A percentile compares a stretch with the other conserved stretches of the same genome.
Conservation (phyloP, 2,329 filamentous ascomycete genomes). For the Gyromitra esculenta region DNA sequence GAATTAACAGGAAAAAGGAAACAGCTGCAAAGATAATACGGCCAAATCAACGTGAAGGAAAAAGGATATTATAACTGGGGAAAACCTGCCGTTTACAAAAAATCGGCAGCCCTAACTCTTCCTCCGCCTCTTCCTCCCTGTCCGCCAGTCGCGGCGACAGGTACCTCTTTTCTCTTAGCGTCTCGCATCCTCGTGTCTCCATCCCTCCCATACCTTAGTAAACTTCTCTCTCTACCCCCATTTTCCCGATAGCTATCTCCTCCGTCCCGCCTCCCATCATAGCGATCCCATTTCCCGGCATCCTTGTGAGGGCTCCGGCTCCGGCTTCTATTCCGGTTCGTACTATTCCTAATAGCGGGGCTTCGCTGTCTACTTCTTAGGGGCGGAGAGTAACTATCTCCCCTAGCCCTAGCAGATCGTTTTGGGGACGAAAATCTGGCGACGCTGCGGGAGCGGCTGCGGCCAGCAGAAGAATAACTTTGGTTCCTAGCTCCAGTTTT, state of each 20-base stretch:
- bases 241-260: slow-evolving; percentile 34
- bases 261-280: slow-evolving; percentile 46
- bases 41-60: background rate
- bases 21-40: background rate
- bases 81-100: slow-evolving; percentile 50
- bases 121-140: slow-evolving; percentile 54
- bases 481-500: slow-evolving; percentile 56
- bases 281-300: slow-evolving; percentile 40
- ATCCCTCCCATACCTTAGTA: slow-evolving; percentile 47
- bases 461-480: slow-evolving; percentile 59
- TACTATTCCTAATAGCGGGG: slow-evolving; percentile 1
- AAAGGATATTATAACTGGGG: background rate
- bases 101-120: slow-evolving; percentile 58
- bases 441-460: slow-evolving; percentile 48
- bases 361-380: slow-evolving; percentile 16
- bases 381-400: slow-evolving; percentile 33
- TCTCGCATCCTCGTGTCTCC: slow-evolving; percentile 48
- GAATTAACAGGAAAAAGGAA: background rate
- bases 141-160: slow-evolving; percentile 27
- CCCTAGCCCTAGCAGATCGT: slow-evolving; percentile 10
- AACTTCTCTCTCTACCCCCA: slow-evolving; percentile 41
- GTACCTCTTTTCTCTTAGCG: slow-evolving; percentile 50
- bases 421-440: slow-evolving; percentile 35
- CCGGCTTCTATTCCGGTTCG: slow-evolving; percentile 42
- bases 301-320: slow-evolving; percentile 46